Evolutionary conservation across 1,284 basidiomycete genomes (phyloP), one percentile per base, ranked within the genome.

Genomic region (Melampsora americana): DNA sequence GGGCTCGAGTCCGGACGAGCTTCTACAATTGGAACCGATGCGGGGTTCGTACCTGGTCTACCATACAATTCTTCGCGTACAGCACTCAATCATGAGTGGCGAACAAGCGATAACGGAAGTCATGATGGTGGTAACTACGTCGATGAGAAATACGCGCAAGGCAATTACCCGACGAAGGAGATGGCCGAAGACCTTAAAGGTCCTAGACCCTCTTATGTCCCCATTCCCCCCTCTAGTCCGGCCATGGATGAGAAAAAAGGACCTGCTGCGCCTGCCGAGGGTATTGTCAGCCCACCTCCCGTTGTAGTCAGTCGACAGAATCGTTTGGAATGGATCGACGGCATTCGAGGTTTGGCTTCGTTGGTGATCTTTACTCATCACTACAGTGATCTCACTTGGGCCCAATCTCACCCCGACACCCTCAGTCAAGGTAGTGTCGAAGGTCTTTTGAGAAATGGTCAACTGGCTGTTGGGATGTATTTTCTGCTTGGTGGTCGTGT

Each of bases 361-460:
- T 77, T 84, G 72, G 78, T 84, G 79, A 83, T 84, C 78, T 83
- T 83, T 79, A 83, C 83, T 70, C 83, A 83, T 70, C 83, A 84
- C 78, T 84, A 82, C 71, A 79, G 82, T 72, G 83, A 83, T 78
- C 77, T 84, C 60, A 84, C 83, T 16, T 84, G 83, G 79, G 78
- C 81, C 26, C 78, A 79, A 50, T 79, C 80, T 18, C 80, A 82
- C 76, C 83, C 83, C 3, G 79, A 79, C 16, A 81, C 81, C 0
- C 80, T 84, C 44, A 79, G 80, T 61, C 80, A 81, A 65, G 83
- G 83, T 46, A 81, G 80, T 6, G 79, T 81, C 23, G 78, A 81
- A 64, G 83, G 80, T 39, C 79, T 82, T 78, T 69, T 82, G 69
- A 76, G 79, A 46, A 82, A 82, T 67, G 82, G 82, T 69, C 82